Percentiles rank a stretch among this genome's conserved stretches.
phyloP scores from a whole-genome alignment of 352 stramenopile genomes.

The Globisporangium polare region DNA sequence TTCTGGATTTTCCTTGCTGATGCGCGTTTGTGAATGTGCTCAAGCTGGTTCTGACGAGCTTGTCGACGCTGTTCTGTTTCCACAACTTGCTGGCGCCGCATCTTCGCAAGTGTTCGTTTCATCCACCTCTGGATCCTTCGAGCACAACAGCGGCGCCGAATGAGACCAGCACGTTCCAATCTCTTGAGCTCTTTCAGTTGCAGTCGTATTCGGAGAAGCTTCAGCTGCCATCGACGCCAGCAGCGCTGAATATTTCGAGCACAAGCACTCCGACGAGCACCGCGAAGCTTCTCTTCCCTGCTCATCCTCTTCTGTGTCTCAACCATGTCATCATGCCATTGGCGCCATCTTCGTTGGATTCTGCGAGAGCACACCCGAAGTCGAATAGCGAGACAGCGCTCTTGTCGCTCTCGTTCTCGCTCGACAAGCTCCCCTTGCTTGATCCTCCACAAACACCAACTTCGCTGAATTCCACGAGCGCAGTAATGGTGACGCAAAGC shows the following conservation, averaged over 20 bases:
- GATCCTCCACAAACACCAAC: background rate
- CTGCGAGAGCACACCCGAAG: slow-evolving; percentile 11
- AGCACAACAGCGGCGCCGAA: slow-evolving; percentile 1
- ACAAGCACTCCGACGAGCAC: background rate
- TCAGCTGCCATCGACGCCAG: background rate
- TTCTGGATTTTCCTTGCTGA: slow-evolving; percentile 10
- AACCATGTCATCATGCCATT: background rate
- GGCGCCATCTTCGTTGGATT: slow-evolving; percentile 10
- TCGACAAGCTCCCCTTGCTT: background rate
- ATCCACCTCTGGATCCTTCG: slow-evolving; percentile 1
- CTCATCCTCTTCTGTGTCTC: background rate
- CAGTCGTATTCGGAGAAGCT: background rate
- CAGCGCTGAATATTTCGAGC: slow-evolving; percentile 9
- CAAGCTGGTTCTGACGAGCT: background rate
- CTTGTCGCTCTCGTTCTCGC: background rate
- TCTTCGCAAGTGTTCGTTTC: background rate
- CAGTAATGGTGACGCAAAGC: background rate
- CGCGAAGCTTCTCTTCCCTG: background rate
- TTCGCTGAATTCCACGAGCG: slow-evolving; percentile 4
- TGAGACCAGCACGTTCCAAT: slow-evolving; percentile 3
- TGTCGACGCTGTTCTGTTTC: background rate
- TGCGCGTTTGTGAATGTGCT: background rate
- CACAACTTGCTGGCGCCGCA: background rate
- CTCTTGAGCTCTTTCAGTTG: slow-evolving; percentile 4
- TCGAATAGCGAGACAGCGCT: slow-evolving; percentile 8